Evolutionary conservation across 331 rosid species (phyloP), one percentile per base, ranked within the genome.

Genomic region (Malus hybrid): DNA sequence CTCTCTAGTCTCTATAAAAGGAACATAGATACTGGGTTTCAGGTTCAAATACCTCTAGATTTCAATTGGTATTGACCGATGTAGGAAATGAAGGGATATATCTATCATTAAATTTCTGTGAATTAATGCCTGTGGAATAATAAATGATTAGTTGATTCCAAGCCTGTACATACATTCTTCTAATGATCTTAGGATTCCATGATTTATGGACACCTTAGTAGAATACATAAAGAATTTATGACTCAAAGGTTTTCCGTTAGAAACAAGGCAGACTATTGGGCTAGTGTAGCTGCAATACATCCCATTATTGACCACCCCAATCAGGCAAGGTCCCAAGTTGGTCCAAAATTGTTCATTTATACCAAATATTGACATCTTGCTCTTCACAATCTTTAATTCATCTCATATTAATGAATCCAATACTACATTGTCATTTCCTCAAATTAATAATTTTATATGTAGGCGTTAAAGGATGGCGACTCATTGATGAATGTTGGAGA

Each of bases 391-490:
- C 5, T 22, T 42, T 42, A 36, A 67, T 67, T 39, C 13, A 24
- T 67, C 32, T 20, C 59, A 13, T 22, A 16, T 22, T 72, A 8
- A 70, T 44, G 46, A 31, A 32, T 31, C 13, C 31, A 70, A 12
- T 71, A 33, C 15, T 11, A 32, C 54, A 56, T 16, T 42, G n/a
- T n/a, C 67, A 12, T 19, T 28, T 74, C 67, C 50, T 46, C 48
- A 74, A 72, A 32, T 34, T 59, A 11, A 24, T 36, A 32, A 72
- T 10, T 20, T 24, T 70, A 33, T 71, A 34, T 80, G 9, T 79
- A 93, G 97, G 83, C 83, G 62, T 76, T 90, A 83, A 85, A 86
- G 72, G 91, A 88, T 65, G 98, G 98, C 33, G 91, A 91, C 80
- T 78, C 80, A 16, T 86, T 91, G 78, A 90, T 91, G 98, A 79